Evolutionary conservation across 2,329 filamentous ascomycete species (phyloP), one percentile per base, ranked within the genome.

Genomic region (Fusarium odoratissimum): DNA sequence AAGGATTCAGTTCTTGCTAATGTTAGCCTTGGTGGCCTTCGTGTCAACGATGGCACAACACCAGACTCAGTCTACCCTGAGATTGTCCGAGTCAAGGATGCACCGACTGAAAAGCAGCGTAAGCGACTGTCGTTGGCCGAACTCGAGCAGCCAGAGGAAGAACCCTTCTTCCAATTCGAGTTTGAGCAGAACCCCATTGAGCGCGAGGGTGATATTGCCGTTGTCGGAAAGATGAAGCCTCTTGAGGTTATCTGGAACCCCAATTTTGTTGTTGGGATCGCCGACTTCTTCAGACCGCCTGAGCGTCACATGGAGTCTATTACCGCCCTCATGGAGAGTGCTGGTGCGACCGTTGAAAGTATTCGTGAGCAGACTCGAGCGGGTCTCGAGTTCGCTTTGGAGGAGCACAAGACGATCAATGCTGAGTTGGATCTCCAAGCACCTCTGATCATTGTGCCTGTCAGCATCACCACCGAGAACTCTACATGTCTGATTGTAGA

Each of bases 241-340:
- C 91, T 99, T 74, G 97, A 99, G 80, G 93, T 99, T 60, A 94
- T 99, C 30, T 99, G 97, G 89, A 99, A 99, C 76, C 96, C 97
- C 2, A 93, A 92, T 72, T 97, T 98, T 75, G 88, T 98, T 1
- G 91, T 97, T 10, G 95, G 96, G 54, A 91, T 98, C 42, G 94
- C 92, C 59, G 94, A 95, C 75, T 99, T 99, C 84, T 99, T 99
- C 86, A 92, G 95, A 71, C 96, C 96, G 1, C 97, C 96, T 0
- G 95, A 98, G 80, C 89, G 95, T 56, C 97, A 99, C 80, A 98
- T 99, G 95, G 96, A 99, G 79, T 99, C 96, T 14, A 98, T 99
- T 75, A 93, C 91, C 17, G 97, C 96, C 4, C 87, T 99, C 62
- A 94, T 99, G 91, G 97, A 99, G 82, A 94, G 92, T 51, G 96